Percentiles rank a stretch among this genome's conserved stretches.
Conservation (phyloP, 2,329 filamentous ascomycete genomes). For the Cladosporium sp. region DNA sequence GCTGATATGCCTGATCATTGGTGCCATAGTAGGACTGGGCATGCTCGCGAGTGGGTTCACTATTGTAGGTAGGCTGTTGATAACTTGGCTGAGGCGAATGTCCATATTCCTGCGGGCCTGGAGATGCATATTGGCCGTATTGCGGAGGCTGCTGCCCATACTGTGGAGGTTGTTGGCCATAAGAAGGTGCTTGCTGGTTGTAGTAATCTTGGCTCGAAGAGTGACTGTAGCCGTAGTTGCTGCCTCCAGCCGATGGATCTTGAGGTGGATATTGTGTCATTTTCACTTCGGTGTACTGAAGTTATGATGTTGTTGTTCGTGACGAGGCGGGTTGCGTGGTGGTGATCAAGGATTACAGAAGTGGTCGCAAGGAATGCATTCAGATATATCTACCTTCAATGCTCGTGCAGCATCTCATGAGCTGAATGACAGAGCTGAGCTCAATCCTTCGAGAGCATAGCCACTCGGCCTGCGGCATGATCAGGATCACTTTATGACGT, state of each 20-base stretch:
- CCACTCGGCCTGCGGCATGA: neutral
- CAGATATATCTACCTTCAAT: neutral
- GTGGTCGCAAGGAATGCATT: neutral
- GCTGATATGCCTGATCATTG: slow-evolving; percentile 27
- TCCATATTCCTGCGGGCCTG: slow-evolving; percentile 11
- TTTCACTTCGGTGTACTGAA: neutral
- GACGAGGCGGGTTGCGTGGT: no score
- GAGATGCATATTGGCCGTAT: slow-evolving; percentile 15
- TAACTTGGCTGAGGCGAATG: slow-evolving; percentile 16
- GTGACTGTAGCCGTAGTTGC: slow-evolving; percentile 13
- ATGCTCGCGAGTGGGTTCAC: slow-evolving; percentile 13
- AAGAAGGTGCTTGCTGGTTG: neutral
- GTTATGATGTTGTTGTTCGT: neutral
- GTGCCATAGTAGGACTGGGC: slow-evolving; percentile 26
- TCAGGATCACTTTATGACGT: neutral
- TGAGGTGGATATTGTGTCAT: slow-evolving; percentile 20
- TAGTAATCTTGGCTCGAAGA: slow-evolving; percentile 13
- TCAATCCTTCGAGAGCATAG: neutral
- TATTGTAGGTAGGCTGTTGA: slow-evolving; percentile 17
- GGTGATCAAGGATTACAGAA: no score
- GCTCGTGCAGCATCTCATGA: neutral
- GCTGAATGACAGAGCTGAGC: neutral
- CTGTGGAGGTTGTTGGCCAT: neutral
- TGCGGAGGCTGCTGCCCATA: slow-evolving; percentile 11
- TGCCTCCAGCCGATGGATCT: neutral